Evolutionary conservation across 2,329 filamentous ascomycete genomes (phyloP).

Genomic region (Hansfordia pulvinata): DNA sequence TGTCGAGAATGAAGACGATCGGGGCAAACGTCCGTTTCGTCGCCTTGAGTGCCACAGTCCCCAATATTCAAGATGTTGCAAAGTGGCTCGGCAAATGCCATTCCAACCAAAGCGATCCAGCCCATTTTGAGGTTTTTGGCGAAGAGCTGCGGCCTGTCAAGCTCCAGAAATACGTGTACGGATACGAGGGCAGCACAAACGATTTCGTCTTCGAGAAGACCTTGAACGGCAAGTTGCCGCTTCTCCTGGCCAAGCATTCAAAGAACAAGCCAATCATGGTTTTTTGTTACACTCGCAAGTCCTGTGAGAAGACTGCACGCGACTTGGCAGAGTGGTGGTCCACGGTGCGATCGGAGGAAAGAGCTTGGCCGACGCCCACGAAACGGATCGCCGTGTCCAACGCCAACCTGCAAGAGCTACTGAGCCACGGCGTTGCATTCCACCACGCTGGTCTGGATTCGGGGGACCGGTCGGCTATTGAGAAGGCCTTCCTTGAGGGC

Average conservation of each 20-base stretch:
- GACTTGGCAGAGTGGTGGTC: constrained; percentile 54
- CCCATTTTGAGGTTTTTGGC: constrained; percentile 55
- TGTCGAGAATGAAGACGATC: constrained; percentile 77
- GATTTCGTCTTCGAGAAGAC: constrained; percentile 66
- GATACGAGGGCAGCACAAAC: constrained; percentile 50
- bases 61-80: constrained; percentile 70
- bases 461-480: constrained; percentile 51
- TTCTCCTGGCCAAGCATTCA: constrained; percentile 53
- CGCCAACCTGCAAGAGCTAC: constrained; percentile 40
- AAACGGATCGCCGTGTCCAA: constrained; percentile 36
- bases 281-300: constrained; percentile 68
- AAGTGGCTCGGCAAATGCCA: constrained; percentile 61
- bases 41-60: constrained; percentile 71
- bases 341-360: constrained; percentile 30
- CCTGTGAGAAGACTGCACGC: constrained; percentile 54
- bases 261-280: constrained; percentile 66
- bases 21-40: constrained; percentile 65
- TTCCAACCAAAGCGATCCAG: constrained; percentile 45
- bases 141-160: constrained; percentile 72
- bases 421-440: constrained; percentile 53
- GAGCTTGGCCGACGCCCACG: constrained; percentile 49
- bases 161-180: constrained; percentile 63
- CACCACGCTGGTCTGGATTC: constrained; percentile 66
- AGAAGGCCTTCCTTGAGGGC: constrained; percentile 54
- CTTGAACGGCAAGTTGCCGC: constrained; percentile 51